Evolutionary conservation across 2,329 filamentous ascomycete genomes (phyloP), one percentile per base, ranked within the genome.

Genomic region (Nigrograna mackinnonii): DNA sequence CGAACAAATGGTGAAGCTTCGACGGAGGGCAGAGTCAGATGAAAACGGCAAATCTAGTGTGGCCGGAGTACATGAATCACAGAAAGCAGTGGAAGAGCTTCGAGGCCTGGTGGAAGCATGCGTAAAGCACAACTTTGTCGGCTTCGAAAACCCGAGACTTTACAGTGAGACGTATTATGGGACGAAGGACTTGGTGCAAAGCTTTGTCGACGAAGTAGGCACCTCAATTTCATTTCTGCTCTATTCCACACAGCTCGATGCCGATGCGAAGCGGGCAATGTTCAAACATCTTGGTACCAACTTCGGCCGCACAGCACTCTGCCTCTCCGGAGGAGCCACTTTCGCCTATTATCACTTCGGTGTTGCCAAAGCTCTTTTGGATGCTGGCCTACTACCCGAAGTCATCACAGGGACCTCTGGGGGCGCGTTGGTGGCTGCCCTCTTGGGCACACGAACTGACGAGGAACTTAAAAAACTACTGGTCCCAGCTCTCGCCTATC

Each of bases 341-440:
- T 96, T 99, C 69, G 91, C 94, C 4, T 97, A 96, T 66, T 97
- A 97, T 66, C 94, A 99, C 66, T 90, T 96, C 51, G 94, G 94
- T 9, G 89, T 99, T 7, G 82, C 94, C 37, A 92, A 90, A 66
- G 92, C 91, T 6, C 78, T 97, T 4, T 76, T 97, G 5, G 94
- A 97, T 58, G 88, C 90, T 11, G 82, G 87, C 44, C 77, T 95
- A 1, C 74, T 99, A 1, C 94, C 94, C 0, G 87, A 95, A 50
- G 92, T 99, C 54, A 96, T 99, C 52, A 96, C 94, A 0, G 94
- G 94, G 9, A 99, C 94, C 2, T 96, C 91, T 47, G 94, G 94
- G 5, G 94, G 94, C 38, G 94, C 94, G 11, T 75, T 99, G 6
- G 85, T 97, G 11, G 94, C 94, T 2, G 91, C 84, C 0, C 74